Percentiles rank a stretch among this genome's conserved stretches.
Conservation (phyloP, 805 yeast species). For the Myxozyma sirexii region DNA sequence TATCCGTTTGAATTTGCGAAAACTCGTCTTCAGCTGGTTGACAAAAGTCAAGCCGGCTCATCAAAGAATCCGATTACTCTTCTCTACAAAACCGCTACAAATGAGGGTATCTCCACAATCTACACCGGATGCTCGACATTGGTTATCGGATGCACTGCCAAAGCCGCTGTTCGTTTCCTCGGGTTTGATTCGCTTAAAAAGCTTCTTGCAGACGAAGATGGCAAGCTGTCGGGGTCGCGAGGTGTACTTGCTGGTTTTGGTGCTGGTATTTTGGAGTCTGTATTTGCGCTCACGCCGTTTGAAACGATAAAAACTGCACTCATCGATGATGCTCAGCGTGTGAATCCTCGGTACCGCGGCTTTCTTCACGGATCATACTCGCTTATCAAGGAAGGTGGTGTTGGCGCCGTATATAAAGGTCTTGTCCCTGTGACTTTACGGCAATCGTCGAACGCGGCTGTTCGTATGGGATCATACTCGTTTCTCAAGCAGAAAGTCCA, state of each 20-base stretch:
- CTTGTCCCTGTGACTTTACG: conserved; percentile 90
- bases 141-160: conserved; percentile 92
- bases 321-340: conserved; percentile 84
- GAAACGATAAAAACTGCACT: conserved; percentile 95
- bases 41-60: conserved; percentile 21
- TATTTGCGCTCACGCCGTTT: conserved; percentile 93
- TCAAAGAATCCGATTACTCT: conserved; percentile 84
- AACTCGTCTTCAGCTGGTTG: conserved; percentile 80
- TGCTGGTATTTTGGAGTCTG: conserved; percentile 90
- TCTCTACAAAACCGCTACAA: conserved; percentile 70
- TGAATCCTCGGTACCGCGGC: conserved; percentile 73
- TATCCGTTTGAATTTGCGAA: conserved; percentile 98
- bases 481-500: conserved; percentile 59
- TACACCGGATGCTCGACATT: conserved; percentile 97
- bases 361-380: conserved; percentile 62
- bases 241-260: conserved; percentile 98
- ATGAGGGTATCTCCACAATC: conserved; percentile 76
- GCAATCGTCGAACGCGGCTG: conserved; percentile 95
- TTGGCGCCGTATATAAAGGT: conserved; percentile 85
- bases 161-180: conserved; percentile 91
- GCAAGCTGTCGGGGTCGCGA: conserved; percentile 83
- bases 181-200: conserved; percentile 89
- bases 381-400: conserved; percentile 74
- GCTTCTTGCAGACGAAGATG: conserved; percentile 75
- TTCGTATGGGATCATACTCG: conserved; percentile 89